Percentiles rank a stretch among this genome's conserved stretches.
phyloP scores from a whole-genome alignment of 371 early-diverging fungal genomes.

The Mortierella sp. region DNA sequence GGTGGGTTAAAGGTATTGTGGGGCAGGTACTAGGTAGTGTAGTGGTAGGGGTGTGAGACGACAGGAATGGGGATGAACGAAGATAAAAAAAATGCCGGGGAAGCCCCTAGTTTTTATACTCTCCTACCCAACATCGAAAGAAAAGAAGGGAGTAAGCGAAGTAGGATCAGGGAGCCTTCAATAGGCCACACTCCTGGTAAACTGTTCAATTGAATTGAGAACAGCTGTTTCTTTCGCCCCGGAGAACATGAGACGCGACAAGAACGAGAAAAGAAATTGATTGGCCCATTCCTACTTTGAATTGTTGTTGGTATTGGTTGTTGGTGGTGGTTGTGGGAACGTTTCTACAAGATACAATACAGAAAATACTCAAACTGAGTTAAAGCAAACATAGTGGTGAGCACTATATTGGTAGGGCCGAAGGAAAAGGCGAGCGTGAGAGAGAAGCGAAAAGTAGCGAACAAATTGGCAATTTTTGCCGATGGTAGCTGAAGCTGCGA shows the following conservation, averaged over 20 bases:
- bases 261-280: neutral
- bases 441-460: neutral
- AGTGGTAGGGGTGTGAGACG: neutral
- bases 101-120: constrained; percentile 1
- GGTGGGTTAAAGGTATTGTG: neutral
- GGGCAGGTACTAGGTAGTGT: constrained; percentile 11
- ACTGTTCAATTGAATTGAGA: constrained; percentile 1
- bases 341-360: neutral
- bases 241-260: neutral
- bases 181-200: neutral
- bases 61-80: constrained; percentile 17
- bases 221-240: neutral
- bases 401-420: neutral
- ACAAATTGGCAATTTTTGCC: too few species aligned
- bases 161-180: neutral
- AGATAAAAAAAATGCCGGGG: neutral
- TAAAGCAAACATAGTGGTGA: neutral
- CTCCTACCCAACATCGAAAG: neutral
- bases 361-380: neutral
- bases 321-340: constrained; percentile 1
- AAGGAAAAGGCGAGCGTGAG: neutral
- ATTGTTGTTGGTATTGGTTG: neutral
- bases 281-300: neutral
- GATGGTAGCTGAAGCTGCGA: too few species aligned
- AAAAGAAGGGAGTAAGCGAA: neutral